phyloP scores from a whole-genome alignment of 495 filamentous ascomycete genomes.

The Wilcoxina mikolae region DNA sequence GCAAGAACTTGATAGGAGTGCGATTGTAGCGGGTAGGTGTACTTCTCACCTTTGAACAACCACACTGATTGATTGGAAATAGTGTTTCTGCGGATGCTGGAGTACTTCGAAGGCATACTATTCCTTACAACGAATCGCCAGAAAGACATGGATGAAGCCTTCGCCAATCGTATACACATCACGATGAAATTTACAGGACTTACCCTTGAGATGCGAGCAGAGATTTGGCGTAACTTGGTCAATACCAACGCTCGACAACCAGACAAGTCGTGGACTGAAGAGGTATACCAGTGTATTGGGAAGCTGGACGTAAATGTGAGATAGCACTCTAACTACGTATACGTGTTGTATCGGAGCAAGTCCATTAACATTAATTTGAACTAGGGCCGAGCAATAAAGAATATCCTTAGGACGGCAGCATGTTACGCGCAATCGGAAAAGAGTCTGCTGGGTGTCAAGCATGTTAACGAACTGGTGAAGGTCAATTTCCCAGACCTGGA shows the following conservation, averaged over 20 bases:
- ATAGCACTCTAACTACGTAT: no score
- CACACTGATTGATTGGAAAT: not conserved
- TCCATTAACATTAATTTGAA: no score
- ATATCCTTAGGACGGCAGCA: not conserved
- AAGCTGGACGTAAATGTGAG: no score
- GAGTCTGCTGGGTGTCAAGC: not conserved
- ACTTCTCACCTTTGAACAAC: not conserved
- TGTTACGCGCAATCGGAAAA: not conserved
- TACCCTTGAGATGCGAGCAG: no score
- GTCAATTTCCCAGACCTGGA: no score
- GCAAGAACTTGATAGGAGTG: not conserved
- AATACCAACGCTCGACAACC: no score
- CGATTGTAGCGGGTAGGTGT: not conserved
- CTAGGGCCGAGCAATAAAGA: not conserved
- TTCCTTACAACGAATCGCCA: not conserved
- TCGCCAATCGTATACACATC: not conserved
- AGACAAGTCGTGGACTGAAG: no score
- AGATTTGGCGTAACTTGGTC: no score
- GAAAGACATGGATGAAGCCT: not conserved
- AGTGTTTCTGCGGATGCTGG: not conserved
- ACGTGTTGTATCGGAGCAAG: no score
- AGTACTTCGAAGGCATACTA: conserved; percentile 2
- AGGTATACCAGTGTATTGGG: no score
- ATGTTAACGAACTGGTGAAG: no score
- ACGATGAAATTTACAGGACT: no score